Base-by-base conservation (phyloP, 2,329 filamentous ascomycete genomes). In the Ophiostoma sp. region DNA sequence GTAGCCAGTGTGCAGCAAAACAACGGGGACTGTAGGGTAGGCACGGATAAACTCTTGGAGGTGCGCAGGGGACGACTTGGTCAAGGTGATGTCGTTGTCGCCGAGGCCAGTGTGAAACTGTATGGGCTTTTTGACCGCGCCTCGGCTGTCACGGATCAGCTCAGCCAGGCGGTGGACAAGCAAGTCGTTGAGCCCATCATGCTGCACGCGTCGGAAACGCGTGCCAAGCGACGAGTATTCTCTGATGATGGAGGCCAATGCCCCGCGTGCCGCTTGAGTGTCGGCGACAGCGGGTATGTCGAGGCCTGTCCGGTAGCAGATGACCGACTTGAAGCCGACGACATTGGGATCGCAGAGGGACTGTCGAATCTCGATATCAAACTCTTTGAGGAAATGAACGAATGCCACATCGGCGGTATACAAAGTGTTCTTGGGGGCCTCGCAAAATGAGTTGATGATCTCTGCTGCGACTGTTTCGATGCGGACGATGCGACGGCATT, bases 71-170 rank as follows among this genome's bases (percentile, higher is more conserved):
- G 92, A 94, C 0, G 91, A 86, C 68, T 85, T 85, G 2, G 86
- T 80, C 35, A 96, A 81, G 4, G 83, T 85, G 68, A 95, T 90
- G 75, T 95, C 92, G 74, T 89, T 91, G 76, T 95, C 92, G 0
- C 92, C 92, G 0, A 95, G 83, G 0, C 92, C 92, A 0, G 91
- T 95, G 75, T 96, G 92, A 73, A 96, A 90, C 76, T 96, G 92
- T 15, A 96, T 81, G 0, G 92, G 91, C 76, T 94, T 95, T 70
- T 85, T 86, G 71, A 78, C 74, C 1, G 79, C 78, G 3, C 77
- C 77, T 23, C 77, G 77, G 41, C 80, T 79, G 52, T 82, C 79
- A 10, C 81, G 78, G 68, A 94, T 84, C 36, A 88, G 77, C 65
- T 84, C 81, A 7, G 92, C 87, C 0, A 88, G 84, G 39, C 84